Conservation (phyloP, 768 basidiomycete genomes). For the Dacryopinax spathularia region DNA sequence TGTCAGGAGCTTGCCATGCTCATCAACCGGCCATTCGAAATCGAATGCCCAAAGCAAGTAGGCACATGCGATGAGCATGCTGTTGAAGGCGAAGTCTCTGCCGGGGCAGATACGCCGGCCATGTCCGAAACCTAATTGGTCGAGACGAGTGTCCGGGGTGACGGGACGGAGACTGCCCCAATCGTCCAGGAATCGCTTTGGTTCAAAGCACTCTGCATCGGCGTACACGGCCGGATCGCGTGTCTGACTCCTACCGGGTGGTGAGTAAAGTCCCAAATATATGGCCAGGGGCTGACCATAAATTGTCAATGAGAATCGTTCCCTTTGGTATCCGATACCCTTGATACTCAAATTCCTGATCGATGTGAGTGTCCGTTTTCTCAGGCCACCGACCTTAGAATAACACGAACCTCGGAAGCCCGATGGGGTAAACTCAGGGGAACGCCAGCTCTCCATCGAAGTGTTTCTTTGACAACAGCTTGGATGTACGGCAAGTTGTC, state of each 20-base stretch:
- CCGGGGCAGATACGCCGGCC: background rate
- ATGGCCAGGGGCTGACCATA: background rate
- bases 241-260: constrained; percentile 27
- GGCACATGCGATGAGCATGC: background rate
- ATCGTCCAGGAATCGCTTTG: background rate
- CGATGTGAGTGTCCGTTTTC: constrained; percentile 28
- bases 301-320: constrained; percentile 16
- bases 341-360: constrained; percentile 28
- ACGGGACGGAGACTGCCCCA: background rate
- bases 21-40: background rate
- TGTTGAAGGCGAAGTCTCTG: background rate
- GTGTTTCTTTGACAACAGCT: constrained; percentile 20
- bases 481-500: constrained; percentile 33
- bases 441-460: constrained; percentile 34
- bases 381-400: background rate
- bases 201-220: constrained; percentile 23
- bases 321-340: constrained; percentile 36
- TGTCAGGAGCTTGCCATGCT: constrained; percentile 17
- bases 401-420: background rate
- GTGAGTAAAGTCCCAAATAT: background rate
- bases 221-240: constrained; percentile 31
- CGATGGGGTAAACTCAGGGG: constrained; percentile 17
- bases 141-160: background rate
- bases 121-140: background rate
- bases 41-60: background rate